Base-by-base conservation (phyloP, 441 rosid genomes). In the Oxalis stricta region DNA sequence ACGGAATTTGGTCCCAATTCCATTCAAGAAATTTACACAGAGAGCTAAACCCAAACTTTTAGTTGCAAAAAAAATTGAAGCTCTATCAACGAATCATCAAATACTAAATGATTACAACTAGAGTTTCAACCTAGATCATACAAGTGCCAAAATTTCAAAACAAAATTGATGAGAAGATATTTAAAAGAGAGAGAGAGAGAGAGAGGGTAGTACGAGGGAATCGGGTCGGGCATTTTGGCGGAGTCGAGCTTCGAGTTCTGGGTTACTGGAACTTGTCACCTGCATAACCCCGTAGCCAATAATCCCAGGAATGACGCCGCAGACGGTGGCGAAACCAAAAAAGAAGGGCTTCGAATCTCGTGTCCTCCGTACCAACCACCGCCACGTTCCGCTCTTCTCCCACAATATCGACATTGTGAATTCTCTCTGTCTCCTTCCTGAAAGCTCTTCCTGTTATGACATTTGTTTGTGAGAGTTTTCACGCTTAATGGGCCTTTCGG, bases 271-370 rank as follows among this genome's bases (percentile, higher is more conserved):
- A 61, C 59, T 79, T 24, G 97, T 89, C 57, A 60, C 12, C 71
- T 82, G 89, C 94, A 89, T 82, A 54, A 85, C 94, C 33, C 72
- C 63, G 48, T 82, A 89, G 45, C 97, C 97, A 28, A 89, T 65
- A 17, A 78, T 58, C 5, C 92, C 95, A 0, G 96, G 94, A 44
- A 89, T 71, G 38, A 89, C 92, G 39, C 92, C 94, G 55, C 97
- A 89, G 3, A 77, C 42, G 48, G 97, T 68, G 38, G 94, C 97
- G 61, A 89, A 85, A 7, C 81, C 60, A 28, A 82, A 61, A 75
- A 85, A 82, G 79, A 89, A 85, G 6, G 96, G 66, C 72, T 65
- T 89, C 0, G 94, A 85, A 36, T 80, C 96, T 40, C 84, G 55
- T 3, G 92, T 82, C 71, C 58, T 68, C 70, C 63, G 61, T 64